These are phyloP conservation scores for Tricladium varicosporioides DNA, from an alignment of 2,329 filamentous ascomycete genomes.

Conservation along the genomic window DNA sequence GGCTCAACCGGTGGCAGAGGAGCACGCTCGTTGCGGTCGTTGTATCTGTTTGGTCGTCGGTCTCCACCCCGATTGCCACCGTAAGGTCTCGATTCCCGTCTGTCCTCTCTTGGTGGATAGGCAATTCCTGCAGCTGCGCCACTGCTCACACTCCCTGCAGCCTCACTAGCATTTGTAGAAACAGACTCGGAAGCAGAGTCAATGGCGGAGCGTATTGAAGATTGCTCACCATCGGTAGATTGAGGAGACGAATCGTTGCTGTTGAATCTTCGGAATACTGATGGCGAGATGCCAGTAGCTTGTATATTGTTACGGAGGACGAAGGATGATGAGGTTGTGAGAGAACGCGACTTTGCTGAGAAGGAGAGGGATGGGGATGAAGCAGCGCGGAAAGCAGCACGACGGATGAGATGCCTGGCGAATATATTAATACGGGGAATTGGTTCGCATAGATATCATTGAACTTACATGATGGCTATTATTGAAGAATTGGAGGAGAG, in stretches of 20 bases:
- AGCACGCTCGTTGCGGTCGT: background rate
- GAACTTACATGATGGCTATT: slow-evolving; percentile 28
- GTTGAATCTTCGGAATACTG: slow-evolving; percentile 46
- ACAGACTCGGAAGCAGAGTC: slow-evolving; percentile 21
- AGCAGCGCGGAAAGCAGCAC: slow-evolving; percentile 54
- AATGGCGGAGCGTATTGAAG: slow-evolving; percentile 22
- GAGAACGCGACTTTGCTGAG: slow-evolving; percentile 40
- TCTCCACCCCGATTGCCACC: slow-evolving; percentile 1
- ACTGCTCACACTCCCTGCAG: slow-evolving; percentile 12
- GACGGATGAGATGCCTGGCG: slow-evolving; percentile 45
- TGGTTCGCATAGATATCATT: background rate
- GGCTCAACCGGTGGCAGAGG: background rate
- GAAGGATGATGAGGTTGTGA: slow-evolving; percentile 37
- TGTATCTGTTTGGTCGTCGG: background rate
- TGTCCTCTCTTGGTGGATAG: slow-evolving; percentile 1
- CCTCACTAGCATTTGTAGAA: slow-evolving; percentile 14
- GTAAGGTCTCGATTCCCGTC: background rate
- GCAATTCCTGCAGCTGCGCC: slow-evolving; percentile 7
- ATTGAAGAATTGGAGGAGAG: slow-evolving; percentile 14
- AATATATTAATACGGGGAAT: slow-evolving; percentile 9
- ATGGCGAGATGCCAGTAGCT: slow-evolving; percentile 28
- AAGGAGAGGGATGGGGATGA: slow-evolving; percentile 45
- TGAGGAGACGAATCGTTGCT: slow-evolving; percentile 41
- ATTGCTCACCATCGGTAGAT: slow-evolving; percentile 20
- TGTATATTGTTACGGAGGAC: slow-evolving; percentile 35